phyloP scores from a whole-genome alignment of 2,329 filamentous ascomycete genomes.

The Penicillium concentricum region DNA sequence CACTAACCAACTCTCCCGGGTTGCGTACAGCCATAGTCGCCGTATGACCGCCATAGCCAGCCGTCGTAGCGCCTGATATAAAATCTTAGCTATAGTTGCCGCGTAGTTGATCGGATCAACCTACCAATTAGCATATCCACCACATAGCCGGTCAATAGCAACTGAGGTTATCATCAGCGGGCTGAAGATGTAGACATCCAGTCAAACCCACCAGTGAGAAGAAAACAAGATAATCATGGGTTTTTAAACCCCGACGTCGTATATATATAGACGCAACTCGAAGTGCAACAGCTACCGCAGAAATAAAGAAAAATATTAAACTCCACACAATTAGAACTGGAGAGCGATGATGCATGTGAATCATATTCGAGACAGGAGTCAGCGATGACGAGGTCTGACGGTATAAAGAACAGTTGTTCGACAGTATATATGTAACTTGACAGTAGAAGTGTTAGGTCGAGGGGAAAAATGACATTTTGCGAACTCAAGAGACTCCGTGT shows the following conservation, averaged over 20 bases:
- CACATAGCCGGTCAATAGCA: conserved; percentile 1
- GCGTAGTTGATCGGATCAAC: neutral
- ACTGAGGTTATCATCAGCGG: neutral
- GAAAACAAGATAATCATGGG: conserved; percentile 8
- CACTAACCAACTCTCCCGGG: conserved; percentile 1
- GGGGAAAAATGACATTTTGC: neutral
- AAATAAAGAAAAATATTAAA: conserved; percentile 3
- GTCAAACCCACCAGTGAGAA: conserved; percentile 3
- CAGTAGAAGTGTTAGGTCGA: neutral
- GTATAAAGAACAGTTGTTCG: neutral
- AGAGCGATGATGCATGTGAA: neutral
- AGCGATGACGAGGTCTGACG: neutral
- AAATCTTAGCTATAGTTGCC: neutral
- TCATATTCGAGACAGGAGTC: neutral
- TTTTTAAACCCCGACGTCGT: neutral
- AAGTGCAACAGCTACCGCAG: neutral
- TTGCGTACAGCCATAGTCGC: neutral
- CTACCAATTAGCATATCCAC: conserved; percentile 3
- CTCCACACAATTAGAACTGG: conserved; percentile 6
- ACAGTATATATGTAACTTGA: neutral
- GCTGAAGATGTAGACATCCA: neutral
- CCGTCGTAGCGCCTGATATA: neutral
- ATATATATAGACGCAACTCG: neutral
- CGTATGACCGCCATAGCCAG: conserved; percentile 6
- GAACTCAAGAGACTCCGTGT: neutral